Conservation (phyloP, 345 rosid species). For the Populus simonii region DNA sequence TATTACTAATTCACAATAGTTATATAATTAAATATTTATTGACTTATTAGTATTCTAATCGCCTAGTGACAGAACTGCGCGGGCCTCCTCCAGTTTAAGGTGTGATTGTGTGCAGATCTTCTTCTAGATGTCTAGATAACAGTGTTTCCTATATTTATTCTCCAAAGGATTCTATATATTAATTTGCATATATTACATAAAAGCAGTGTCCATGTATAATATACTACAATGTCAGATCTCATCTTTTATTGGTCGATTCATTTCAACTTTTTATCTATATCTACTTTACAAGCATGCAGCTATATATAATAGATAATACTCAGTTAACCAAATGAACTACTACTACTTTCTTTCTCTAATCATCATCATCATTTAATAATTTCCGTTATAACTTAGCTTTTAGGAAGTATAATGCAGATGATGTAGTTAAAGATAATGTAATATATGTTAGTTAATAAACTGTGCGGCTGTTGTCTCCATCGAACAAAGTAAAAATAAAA, state of each 20-base stretch:
- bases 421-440: not conserved
- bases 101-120: too few species aligned
- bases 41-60: too few species aligned
- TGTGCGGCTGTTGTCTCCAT: not conserved
- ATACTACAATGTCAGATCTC: not conserved
- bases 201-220: not conserved
- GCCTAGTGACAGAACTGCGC: too few species aligned
- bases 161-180: not conserved
- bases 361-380: not conserved
- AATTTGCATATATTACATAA: not conserved
- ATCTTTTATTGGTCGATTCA: not conserved
- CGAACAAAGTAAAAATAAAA: not conserved
- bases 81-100: too few species aligned
- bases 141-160: too few species aligned
- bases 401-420: not conserved
- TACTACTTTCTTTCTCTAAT: not conserved
- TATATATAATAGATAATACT: not conserved
- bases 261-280: not conserved
- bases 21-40: too few species aligned
- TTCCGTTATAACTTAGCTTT: not conserved
- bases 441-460: not conserved
- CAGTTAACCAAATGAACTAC: not conserved
- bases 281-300: conserved; percentile 1
- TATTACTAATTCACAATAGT: too few species aligned
- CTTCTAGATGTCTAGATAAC: too few species aligned